phyloP scores from a whole-genome alignment of 257 asterid species.

The Paraleonurus japonicus region DNA sequence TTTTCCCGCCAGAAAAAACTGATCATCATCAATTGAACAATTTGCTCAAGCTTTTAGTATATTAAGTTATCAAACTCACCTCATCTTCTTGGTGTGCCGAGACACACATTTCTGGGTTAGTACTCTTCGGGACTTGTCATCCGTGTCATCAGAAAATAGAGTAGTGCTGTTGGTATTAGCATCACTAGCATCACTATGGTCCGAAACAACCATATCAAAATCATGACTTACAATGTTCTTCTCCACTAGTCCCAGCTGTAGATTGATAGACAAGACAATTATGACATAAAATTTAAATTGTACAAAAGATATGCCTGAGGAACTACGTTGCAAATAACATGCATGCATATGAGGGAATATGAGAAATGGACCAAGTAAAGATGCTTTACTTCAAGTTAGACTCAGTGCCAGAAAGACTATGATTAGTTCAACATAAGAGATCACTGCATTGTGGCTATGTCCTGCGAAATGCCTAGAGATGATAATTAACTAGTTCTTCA shows the following conservation, averaged over 20 bases:
- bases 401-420: slow-evolving; percentile 1
- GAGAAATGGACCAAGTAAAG: slow-evolving; percentile 13
- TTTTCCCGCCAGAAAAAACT: not conserved
- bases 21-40: not conserved
- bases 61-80: slow-evolving; percentile 41
- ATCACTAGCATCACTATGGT: slow-evolving; percentile 97
- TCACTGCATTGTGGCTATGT: not conserved
- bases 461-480: not conserved
- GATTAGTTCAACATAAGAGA: slow-evolving; percentile 1
- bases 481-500: not conserved
- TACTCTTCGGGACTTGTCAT: slow-evolving; percentile 62
- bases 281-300: slow-evolving; percentile 5
- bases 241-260: slow-evolving; percentile 98
- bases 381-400: slow-evolving; percentile 17
- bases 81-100: slow-evolving; percentile 64
- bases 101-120: slow-evolving; percentile 55
- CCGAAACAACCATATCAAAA: slow-evolving; percentile 74
- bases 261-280: slow-evolving; percentile 23
- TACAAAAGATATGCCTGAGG: slow-evolving; percentile 11
- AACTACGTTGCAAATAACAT: slow-evolving; percentile 13
- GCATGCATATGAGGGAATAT: slow-evolving; percentile 18
- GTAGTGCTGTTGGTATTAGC: slow-evolving; percentile 95
- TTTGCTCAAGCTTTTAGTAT: not conserved
- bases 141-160: slow-evolving; percentile 93
- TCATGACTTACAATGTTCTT: slow-evolving; percentile 85